Conservation (phyloP, 495 filamentous ascomycete species). For the Penicillium argentinense region DNA sequence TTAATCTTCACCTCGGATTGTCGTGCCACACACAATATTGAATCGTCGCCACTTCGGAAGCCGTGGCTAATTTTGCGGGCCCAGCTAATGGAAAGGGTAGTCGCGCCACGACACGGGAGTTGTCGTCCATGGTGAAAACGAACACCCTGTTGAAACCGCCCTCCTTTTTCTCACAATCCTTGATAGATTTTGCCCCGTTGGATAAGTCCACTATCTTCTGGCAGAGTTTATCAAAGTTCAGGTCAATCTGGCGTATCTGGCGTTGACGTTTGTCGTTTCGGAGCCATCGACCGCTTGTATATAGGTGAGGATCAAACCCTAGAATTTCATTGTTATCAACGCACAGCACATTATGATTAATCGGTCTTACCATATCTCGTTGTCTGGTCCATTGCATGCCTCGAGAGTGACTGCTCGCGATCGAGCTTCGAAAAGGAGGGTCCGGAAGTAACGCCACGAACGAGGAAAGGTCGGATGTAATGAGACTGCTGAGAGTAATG, state of each 20-base stretch:
- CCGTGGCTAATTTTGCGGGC: conserved; percentile 29
- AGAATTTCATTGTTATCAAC: conserved; percentile 4
- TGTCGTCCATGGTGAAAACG: conserved; percentile 38
- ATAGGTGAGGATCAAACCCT: conserved; percentile 34
- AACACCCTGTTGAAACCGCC: conserved; percentile 47
- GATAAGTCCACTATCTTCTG: conserved; percentile 30
- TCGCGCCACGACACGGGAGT: conserved; percentile 33
- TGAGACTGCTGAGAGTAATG: conserved; percentile 1
- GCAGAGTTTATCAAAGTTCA: conserved; percentile 41
- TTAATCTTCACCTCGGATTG: not conserved
- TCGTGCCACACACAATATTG: conserved; percentile 30
- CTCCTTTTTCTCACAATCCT: conserved; percentile 36
- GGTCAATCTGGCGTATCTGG: conserved; percentile 33
- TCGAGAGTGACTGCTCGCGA: not conserved
- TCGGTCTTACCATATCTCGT: not conserved
- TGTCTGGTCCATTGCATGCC: not conserved
- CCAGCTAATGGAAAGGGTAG: conserved; percentile 37
- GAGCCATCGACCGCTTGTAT: conserved; percentile 45
- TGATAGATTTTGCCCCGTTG: conserved; percentile 23
- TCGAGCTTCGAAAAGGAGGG: not conserved
- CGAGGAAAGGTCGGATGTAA: conserved; percentile 5
- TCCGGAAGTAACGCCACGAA: not conserved
- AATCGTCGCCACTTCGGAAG: conserved; percentile 46
- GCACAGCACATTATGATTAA: conserved; percentile 1
- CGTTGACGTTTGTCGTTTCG: conserved; percentile 30